Base-by-base conservation (phyloP, 768 basidiomycete species). In the Phlegmacium glaucopus region DNA sequence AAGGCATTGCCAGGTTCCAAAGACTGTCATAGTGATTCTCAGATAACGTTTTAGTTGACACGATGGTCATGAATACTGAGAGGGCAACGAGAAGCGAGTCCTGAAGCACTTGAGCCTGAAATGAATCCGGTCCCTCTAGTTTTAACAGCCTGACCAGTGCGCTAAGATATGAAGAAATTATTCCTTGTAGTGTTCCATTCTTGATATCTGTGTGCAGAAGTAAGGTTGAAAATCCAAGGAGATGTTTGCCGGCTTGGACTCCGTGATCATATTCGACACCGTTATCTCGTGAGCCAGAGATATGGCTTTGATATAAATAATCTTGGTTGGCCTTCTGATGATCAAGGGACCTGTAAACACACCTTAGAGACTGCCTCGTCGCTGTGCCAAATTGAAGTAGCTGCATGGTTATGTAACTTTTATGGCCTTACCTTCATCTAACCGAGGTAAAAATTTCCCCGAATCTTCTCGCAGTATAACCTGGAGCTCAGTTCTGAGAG, bases 401-500 rank as follows among this genome's bases (percentile, higher is more conserved):
- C 22, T 22, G 22, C 22, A 22, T 22, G 2, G 5, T 22, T 22
- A 22, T 22, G 15, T 42, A 41, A 15, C 26, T 22, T n/a, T 22
- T 22, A 22, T 22, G 22, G 13, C 29, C 66, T 39, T 47, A 68
- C 73, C 53, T 51, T 68, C 63, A 37, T 72, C 60, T 2, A 74
- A 37, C 48, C 61, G 61, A 7, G 53, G 45, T 26, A 58, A 32
- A 44, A 72, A 63, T 22, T 52, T 57, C 26, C n/a, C 18, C 7
- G 35, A 9, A 35, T 52, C 55, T 22, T 51, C 50, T 16, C 44
- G 46, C 3, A 49, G 25, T 4, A 55, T 17, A 4, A 41, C 34
- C 32, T 50, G 49, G 26, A 58, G 17, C 9, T 35, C 46, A 27
- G 18, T 17, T 6, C 47, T 17, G 26, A 58, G 32, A 1, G 35